These are phyloP conservation scores for Cardamine chenopodiifolia DNA, from an alignment of 345 rosid species.

Conservation along the genomic window DNA sequence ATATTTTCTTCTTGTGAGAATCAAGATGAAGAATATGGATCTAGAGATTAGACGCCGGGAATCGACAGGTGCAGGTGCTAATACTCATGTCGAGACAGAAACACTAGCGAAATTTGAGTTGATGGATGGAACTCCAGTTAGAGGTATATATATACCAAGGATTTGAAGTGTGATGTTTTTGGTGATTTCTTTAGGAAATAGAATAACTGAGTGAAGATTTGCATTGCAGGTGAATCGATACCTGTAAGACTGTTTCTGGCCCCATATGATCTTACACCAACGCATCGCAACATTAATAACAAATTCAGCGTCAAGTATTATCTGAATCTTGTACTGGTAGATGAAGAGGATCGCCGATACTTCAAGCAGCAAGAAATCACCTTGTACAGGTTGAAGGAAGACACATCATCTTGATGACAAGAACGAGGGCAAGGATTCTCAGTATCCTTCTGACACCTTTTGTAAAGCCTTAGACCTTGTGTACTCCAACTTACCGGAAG, in stretches of 20 bases:
- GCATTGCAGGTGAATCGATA: conserved; percentile 84
- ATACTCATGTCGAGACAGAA: conserved; percentile 97
- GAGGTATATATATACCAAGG: conserved; percentile 59
- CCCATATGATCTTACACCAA: conserved; percentile 96
- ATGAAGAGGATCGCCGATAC: conserved; percentile 97
- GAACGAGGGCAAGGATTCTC: conserved; percentile 18
- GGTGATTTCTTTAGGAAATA: neutral
- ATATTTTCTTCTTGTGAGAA: conserved; percentile 96
- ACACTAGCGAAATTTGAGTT: conserved; percentile 94
- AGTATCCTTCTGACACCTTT: conserved; percentile 1
- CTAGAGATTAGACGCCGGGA: conserved; percentile 97
- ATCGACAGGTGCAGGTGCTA: conserved; percentile 95
- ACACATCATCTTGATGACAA: conserved; percentile 29
- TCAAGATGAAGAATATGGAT: conserved; percentile 99
- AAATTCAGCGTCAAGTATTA: conserved; percentile 96
- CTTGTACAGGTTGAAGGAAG: conserved; percentile 80
- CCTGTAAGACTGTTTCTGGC: conserved; percentile 94
- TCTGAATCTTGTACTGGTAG: conserved; percentile 94
- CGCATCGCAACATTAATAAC: conserved; percentile 95
- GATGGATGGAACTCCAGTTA: conserved; percentile 99
- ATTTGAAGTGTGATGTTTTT: neutral
- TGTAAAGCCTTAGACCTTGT: conserved; percentile 41
- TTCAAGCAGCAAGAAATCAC: conserved; percentile 98
- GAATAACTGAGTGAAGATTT: conserved; percentile 12
- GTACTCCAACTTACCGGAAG: conserved; percentile 20